phyloP scores from a whole-genome alignment of 495 filamentous ascomycete species.

The Aspergillus olivimuriae region DNA sequence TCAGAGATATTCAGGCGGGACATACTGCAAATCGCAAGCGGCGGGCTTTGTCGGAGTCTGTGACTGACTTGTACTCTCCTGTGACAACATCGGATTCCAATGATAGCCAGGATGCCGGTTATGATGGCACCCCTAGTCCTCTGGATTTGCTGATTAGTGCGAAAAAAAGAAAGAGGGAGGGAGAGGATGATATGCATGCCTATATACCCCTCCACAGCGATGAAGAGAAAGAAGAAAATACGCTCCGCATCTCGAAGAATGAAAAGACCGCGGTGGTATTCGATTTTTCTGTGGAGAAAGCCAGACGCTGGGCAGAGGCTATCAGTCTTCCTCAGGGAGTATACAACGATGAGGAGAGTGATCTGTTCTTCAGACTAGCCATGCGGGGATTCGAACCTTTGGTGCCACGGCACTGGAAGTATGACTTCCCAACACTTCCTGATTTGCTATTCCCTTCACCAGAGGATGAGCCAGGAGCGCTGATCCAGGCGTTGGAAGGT shows the following conservation, averaged over 20 bases:
- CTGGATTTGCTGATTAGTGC: neutral
- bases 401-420: constrained; percentile 46
- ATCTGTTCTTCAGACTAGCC: constrained; percentile 47
- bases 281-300: constrained; percentile 25
- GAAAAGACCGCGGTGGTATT: constrained; percentile 21
- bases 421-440: constrained; percentile 58
- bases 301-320: constrained; percentile 21
- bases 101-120: neutral
- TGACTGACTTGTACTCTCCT: neutral
- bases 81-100: neutral
- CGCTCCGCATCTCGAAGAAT: constrained; percentile 8
- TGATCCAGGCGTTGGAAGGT: constrained; percentile 39
- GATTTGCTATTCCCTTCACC: constrained; percentile 45
- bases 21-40: no score
- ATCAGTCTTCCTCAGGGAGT: constrained; percentile 19
- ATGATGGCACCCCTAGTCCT: neutral
- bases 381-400: constrained; percentile 57
- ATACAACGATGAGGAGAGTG: constrained; percentile 46
- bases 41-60: neutral
- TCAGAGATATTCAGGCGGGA: no score
- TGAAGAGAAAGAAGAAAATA: constrained; percentile 2
- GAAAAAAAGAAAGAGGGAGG: neutral
- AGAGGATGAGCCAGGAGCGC: constrained; percentile 28
- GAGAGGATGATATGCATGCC: neutral
- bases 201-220: neutral